Conservation (phyloP, 2,329 filamentous ascomycete genomes). For the Diaporthe humulicola region DNA sequence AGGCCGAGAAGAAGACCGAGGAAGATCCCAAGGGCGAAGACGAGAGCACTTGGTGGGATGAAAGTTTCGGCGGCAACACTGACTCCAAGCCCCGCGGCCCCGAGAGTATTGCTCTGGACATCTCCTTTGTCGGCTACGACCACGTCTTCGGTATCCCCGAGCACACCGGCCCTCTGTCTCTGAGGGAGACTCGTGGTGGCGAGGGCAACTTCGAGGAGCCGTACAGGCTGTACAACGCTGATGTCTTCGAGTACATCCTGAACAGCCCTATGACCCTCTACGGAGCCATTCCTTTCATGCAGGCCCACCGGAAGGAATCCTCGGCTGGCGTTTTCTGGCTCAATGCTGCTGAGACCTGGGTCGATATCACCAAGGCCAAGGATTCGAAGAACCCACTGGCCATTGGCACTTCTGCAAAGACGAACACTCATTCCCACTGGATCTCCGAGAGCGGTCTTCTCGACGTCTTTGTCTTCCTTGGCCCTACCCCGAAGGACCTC, state of each 20-base stretch:
- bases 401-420: constrained; percentile 77
- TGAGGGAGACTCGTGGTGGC: constrained; percentile 91
- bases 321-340: constrained; percentile 98
- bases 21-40: constrained; percentile 69
- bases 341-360: constrained; percentile 96
- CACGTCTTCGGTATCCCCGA: constrained; percentile 96
- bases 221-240: constrained; percentile 94
- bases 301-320: constrained; percentile 93
- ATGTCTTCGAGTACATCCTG: constrained; percentile 97
- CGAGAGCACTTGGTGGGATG: constrained; percentile 98
- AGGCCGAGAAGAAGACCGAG: constrained; percentile 48
- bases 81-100: constrained; percentile 96
- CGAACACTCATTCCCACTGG: constrained; percentile 93
- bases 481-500: constrained; percentile 86
- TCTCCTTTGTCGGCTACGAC: constrained; percentile 90
- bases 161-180: constrained; percentile 87
- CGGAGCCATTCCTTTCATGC: constrained; percentile 97
- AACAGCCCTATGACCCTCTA: constrained; percentile 99
- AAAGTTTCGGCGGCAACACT: constrained; percentile 94
- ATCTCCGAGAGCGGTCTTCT: constrained; percentile 92
- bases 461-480: constrained; percentile 95
- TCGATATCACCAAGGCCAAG: constrained; percentile 90
- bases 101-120: constrained; percentile 91
- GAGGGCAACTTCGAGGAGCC: constrained; percentile 88
- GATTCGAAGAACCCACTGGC: constrained; percentile 81